Conservation (phyloP, 768 basidiomycete species). For the Psilocybe subaeruginosa region DNA sequence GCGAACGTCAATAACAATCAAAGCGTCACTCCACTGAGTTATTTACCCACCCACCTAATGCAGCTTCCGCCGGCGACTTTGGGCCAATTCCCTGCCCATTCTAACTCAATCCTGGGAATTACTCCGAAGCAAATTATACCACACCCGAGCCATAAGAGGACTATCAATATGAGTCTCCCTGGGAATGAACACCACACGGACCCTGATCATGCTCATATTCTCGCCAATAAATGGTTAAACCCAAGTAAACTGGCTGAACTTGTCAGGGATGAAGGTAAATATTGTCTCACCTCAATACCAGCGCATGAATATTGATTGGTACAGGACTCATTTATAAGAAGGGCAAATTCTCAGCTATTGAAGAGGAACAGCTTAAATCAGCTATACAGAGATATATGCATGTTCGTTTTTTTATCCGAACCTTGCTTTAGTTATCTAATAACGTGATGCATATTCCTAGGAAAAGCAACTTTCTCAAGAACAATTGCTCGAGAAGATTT, state of each 20-base stretch:
- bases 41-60: constrained; percentile 23
- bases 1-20: constrained; percentile 43
- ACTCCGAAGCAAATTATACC: constrained; percentile 31
- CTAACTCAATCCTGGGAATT: constrained; percentile 45
- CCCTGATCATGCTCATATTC: constrained; percentile 64
- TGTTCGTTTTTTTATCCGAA: constrained; percentile 40
- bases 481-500: constrained; percentile 66
- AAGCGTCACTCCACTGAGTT: constrained; percentile 25
- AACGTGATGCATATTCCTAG: constrained; percentile 31
- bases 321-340: constrained; percentile 85
- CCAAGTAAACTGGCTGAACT: constrained; percentile 69
- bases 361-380: constrained; percentile 63
- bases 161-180: constrained; percentile 45
- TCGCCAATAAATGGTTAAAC: constrained; percentile 82
- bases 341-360: constrained; percentile 83
- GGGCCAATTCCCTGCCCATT: constrained; percentile 43
- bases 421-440: background rate
- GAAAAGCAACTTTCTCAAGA: constrained; percentile 53
- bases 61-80: constrained; percentile 35
- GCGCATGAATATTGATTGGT: background rate
- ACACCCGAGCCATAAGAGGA: constrained; percentile 35
- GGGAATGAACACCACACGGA: constrained; percentile 43
- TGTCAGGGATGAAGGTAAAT: constrained; percentile 66
- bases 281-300: background rate
- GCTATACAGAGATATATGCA: constrained; percentile 68